phyloP scores from a whole-genome alignment of 2,329 filamentous ascomycete genomes.

The Ilyonectria mors-panacis region DNA sequence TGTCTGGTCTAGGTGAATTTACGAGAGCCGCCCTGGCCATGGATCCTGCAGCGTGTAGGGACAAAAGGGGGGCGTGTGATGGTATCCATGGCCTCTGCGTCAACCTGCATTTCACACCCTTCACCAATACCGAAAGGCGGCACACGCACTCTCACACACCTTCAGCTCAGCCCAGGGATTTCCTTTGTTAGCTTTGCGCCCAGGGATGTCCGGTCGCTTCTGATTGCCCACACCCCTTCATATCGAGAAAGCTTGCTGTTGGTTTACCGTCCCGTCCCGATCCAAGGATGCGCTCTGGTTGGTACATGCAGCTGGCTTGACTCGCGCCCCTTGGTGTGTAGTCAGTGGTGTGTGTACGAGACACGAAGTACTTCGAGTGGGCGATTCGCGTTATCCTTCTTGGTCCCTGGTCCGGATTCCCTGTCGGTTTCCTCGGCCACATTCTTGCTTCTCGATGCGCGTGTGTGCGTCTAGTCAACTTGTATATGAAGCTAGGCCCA shows the following conservation, averaged over 20 bases:
- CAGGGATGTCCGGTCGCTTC: conserved; percentile 7
- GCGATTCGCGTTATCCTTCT: conserved; percentile 16
- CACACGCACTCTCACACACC: conserved; percentile 1
- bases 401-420: conserved; percentile 5
- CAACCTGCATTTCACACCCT: background rate
- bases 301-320: conserved; percentile 12
- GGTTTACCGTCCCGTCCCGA: conserved; percentile 42
- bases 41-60: conserved; percentile 15
- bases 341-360: conserved; percentile 1
- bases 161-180: conserved; percentile 6
- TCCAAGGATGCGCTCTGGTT: conserved; percentile 27
- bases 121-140: background rate
- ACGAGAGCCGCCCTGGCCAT: conserved; percentile 19
- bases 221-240: conserved; percentile 3
- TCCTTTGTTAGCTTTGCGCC: background rate
- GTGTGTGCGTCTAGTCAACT: conserved; percentile 18
- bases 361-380: background rate
- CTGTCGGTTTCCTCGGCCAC: conserved; percentile 8
- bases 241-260: conserved; percentile 12
- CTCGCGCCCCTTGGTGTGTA: conserved; percentile 23
- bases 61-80: conserved; percentile 12
- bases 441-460: conserved; percentile 4
- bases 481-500: conserved; percentile 39
- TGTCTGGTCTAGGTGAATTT: background rate
- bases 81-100: background rate